phyloP scores from a whole-genome alignment of 441 rosid species.

The Gossypium lobatum region DNA sequence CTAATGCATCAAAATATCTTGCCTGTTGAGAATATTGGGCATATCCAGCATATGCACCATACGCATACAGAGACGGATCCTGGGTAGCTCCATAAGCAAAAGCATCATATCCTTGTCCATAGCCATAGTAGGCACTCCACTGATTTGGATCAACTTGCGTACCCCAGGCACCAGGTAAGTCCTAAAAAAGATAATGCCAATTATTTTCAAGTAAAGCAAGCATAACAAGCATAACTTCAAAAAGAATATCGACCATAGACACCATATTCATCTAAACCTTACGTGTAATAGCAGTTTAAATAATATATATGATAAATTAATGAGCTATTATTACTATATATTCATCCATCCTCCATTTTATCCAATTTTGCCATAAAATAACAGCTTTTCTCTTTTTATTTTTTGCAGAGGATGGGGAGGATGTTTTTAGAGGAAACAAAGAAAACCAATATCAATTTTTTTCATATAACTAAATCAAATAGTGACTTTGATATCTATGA shows the following conservation, averaged over 20 bases:
- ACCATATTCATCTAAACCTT: not conserved
- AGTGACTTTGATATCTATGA: not conserved
- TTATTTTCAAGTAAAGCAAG: slow-evolving; percentile 15
- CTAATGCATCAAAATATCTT: slow-evolving; percentile 1
- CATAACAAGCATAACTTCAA: not conserved
- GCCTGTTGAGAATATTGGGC: slow-evolving; percentile 86
- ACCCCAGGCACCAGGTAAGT: slow-evolving; percentile 47
- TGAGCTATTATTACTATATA: not conserved
- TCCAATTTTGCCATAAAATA: not conserved
- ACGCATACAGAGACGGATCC: slow-evolving; percentile 82
- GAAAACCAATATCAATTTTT: not conserved
- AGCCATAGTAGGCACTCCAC: slow-evolving; percentile 87
- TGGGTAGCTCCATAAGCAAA: slow-evolving; percentile 73
- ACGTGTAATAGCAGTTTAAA: not conserved
- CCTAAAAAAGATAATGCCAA: slow-evolving; percentile 43
- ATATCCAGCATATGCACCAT: slow-evolving; percentile 83
- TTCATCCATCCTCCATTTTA: not conserved
- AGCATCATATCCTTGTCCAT: slow-evolving; percentile 73
- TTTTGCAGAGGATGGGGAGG: not conserved
- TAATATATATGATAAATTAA: not conserved
- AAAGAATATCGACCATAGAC: not conserved
- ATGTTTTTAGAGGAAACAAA: not conserved
- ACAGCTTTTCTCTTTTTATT: not conserved
- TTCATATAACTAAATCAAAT: not conserved
- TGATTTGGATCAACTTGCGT: slow-evolving; percentile 78